Conservation (phyloP, 768 basidiomycete genomes). For the Boletus pseudo-olivaceus region DNA sequence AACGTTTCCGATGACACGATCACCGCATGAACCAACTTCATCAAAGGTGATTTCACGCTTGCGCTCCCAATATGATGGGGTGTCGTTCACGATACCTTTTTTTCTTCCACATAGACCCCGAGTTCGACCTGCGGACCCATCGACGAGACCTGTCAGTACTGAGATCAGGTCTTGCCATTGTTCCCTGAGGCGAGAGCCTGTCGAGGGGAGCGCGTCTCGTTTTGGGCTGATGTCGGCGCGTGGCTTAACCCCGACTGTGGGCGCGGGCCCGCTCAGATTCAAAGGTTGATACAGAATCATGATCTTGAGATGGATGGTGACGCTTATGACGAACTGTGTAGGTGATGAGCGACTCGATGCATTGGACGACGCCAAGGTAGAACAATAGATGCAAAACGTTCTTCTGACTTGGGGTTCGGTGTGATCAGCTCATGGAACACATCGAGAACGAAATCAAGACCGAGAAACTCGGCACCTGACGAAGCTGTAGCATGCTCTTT, state of each 20-base stretch:
- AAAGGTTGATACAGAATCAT: background rate
- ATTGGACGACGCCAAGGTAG: background rate
- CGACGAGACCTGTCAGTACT: background rate
- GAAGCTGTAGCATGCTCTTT: background rate
- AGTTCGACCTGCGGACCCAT: background rate
- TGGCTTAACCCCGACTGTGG: background rate
- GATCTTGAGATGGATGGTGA: background rate
- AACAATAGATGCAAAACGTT: background rate
- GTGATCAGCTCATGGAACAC: background rate
- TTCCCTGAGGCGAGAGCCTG: background rate
- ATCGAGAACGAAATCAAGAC: background rate
- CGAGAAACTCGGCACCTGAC: background rate
- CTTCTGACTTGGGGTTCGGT: background rate
- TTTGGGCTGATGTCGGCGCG: background rate
- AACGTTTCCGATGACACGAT: background rate
- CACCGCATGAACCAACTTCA: background rate
- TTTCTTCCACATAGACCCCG: background rate
- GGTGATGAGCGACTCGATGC: background rate
- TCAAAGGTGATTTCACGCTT: background rate
- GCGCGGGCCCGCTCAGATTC: no score
- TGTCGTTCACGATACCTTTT: background rate
- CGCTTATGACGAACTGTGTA: background rate
- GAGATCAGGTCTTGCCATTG: background rate
- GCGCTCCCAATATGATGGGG: background rate
- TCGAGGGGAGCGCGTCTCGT: background rate